Conservation (phyloP, 2,329 filamentous ascomycete genomes). For the Colletotrichum noveboracense region DNA sequence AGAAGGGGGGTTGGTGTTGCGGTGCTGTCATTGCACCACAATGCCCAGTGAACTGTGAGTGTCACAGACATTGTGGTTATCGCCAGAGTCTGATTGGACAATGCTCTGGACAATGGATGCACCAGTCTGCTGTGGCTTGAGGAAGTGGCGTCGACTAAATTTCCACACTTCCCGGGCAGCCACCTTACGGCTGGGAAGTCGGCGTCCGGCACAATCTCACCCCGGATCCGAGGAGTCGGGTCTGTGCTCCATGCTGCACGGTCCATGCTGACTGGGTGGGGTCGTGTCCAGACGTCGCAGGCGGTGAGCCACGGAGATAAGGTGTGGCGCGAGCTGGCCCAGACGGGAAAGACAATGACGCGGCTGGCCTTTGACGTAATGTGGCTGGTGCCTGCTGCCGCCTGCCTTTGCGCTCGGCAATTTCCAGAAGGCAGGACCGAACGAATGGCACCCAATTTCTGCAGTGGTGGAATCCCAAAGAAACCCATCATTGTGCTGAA, state of each 20-base stretch:
- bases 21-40: not conserved
- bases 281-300: not conserved
- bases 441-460: not conserved
- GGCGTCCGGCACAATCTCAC: not conserved
- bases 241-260: not conserved
- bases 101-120: not conserved
- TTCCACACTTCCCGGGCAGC: not conserved
- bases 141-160: not conserved
- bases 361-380: not conserved
- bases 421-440: not conserved
- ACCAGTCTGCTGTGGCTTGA: not conserved
- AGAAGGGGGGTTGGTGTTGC: not conserved
- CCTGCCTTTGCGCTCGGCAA: not conserved
- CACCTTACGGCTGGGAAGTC: not conserved
- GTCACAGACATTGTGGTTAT: not conserved
- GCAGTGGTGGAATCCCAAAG: slow-evolving; percentile 9
- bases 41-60: not conserved
- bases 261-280: too few species aligned
- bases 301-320: not conserved
- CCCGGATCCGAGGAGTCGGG: not conserved
- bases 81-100: not conserved
- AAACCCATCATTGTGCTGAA: slow-evolving; percentile 9
- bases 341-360: not conserved
- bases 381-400: not conserved
- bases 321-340: slow-evolving; percentile 1